A percentile compares a stretch with the other conserved stretches of the same genome.
These are phyloP conservation scores for Phytophthora niederhauseri DNA, from an alignment of 352 stramenopile species.

Conservation along the genomic window DNA sequence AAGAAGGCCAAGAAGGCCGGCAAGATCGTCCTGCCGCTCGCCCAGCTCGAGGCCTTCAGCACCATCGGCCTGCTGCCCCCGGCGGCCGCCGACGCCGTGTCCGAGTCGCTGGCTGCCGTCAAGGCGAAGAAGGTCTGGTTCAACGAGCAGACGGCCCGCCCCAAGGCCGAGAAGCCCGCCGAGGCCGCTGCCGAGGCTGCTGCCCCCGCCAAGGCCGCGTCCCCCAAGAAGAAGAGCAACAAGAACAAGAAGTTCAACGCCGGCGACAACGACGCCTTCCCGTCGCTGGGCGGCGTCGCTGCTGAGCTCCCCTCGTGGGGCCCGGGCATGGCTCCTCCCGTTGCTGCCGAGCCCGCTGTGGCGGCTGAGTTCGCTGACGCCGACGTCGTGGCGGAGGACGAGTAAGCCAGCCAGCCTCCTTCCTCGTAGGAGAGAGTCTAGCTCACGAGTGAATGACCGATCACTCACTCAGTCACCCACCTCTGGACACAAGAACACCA, in stretches of 20 bases:
- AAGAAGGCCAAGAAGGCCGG: slow-evolving; percentile 85
- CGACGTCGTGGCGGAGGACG: slow-evolving; percentile 49
- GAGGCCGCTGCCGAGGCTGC: slow-evolving; percentile 24
- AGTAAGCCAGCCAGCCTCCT: slow-evolving; percentile 29
- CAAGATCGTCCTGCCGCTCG: slow-evolving; percentile 81
- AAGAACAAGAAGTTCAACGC: slow-evolving; percentile 91
- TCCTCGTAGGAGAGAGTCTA: slow-evolving; percentile 21
- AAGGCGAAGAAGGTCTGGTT: slow-evolving; percentile 96
- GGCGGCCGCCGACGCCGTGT: slow-evolving; percentile 80
- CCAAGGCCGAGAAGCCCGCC: slow-evolving; percentile 44
- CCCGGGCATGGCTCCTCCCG: slow-evolving; percentile 56
- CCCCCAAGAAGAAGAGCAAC: slow-evolving; percentile 68
- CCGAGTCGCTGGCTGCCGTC: slow-evolving; percentile 91
- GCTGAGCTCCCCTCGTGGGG: slow-evolving; percentile 59
- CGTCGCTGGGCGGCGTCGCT: slow-evolving; percentile 66
- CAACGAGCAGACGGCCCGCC: slow-evolving; percentile 63
- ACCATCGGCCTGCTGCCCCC: slow-evolving; percentile 92
- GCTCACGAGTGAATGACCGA: slow-evolving; percentile 7
- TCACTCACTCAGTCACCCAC: slow-evolving; percentile 4
- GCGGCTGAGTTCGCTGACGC: slow-evolving; percentile 45
- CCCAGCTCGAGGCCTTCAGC: slow-evolving; percentile 91
- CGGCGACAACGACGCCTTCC: slow-evolving; percentile 79
- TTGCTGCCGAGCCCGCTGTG: slow-evolving; percentile 40
- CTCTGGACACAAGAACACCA: slow-evolving; percentile 29
- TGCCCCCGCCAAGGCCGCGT: slow-evolving; percentile 36